Evolutionary conservation across 2,329 filamentous ascomycete species (phyloP), one percentile per base, ranked within the genome.

Genomic region (Penicillium sp.): DNA sequence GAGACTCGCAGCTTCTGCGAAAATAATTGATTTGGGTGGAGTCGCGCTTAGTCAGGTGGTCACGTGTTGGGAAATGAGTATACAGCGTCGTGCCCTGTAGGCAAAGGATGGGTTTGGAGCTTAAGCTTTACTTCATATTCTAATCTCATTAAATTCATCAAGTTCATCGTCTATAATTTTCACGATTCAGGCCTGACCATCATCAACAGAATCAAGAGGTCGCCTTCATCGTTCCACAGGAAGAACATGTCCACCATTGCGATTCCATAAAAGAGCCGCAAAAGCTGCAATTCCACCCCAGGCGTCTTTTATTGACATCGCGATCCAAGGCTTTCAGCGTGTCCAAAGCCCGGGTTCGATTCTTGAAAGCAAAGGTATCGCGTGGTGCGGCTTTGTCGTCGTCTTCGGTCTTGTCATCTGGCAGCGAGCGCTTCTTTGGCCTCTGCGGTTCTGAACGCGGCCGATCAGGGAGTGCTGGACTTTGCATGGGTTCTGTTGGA

Each of bases 181-280:
- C 18, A 7, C 5, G 36, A 11, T 13, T 4, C 18, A 4, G 8
- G 7, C 4, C 20, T 41, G 5, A 5, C 16, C 7, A 38, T 20
- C 0, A 13, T 33, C 2, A 27, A 16, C 11, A 20, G 33, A 16
- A 1, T 51, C 44, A 80, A n/a, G 79, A 81, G 36, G 66, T 68
- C 31, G 68, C 61, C 64, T 85, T 86, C 80, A 86, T 81, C 8
- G 68, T 72, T 44, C 83, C 82, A 65, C 83, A 86, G 10, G 73
- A 72, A 13, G 79, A 78, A 59, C 83, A 86, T 4, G 81, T 85
- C 83, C 82, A 86, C 82, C 82, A 86, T 59, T 82, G 71, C 18
- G 75, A 77, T 65, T 86, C 83, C 81, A 85, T 86, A 53, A 83
- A 86, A 0, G 78, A 77, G 5, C 81, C 80, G 54, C 84, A 87